phyloP scores from a whole-genome alignment of 352 stramenopile genomes.

The Phytophthora quininea region DNA sequence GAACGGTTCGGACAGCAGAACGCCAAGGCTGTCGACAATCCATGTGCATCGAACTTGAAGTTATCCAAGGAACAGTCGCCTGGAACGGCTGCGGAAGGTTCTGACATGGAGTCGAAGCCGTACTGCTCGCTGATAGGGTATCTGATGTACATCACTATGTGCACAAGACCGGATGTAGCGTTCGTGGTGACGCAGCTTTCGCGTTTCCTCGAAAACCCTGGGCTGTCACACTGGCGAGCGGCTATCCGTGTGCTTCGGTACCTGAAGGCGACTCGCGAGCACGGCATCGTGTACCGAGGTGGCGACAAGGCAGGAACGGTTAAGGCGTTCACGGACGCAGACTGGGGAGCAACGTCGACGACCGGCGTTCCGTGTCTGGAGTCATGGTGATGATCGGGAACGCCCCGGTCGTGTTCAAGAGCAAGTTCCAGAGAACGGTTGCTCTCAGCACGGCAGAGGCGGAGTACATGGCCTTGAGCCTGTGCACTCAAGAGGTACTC shows the following conservation, averaged over 20 bases:
- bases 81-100: background rate
- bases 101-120: background rate
- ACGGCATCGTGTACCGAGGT: background rate
- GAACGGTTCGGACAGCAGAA: background rate
- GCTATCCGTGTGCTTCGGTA: background rate
- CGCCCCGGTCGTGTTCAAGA: background rate
- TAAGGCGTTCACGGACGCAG: background rate
- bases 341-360: background rate
- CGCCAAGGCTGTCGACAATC: conserved; percentile 6
- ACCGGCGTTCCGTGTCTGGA: background rate
- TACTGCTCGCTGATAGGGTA: background rate
- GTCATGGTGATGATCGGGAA: background rate
- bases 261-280: background rate
- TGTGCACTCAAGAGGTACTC: conserved; percentile 1
- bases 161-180: background rate
- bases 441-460: conserved; percentile 2
- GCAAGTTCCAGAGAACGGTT: background rate
- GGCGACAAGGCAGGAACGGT: background rate
- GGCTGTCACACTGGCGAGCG: background rate
- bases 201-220: background rate
- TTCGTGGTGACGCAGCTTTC: background rate
- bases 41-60: background rate
- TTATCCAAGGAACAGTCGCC: conserved; percentile 1
- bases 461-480: conserved; percentile 3
- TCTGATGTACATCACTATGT: background rate